Evolutionary conservation across 257 asterid genomes (phyloP).

Genomic region (Lantana camara): DNA sequence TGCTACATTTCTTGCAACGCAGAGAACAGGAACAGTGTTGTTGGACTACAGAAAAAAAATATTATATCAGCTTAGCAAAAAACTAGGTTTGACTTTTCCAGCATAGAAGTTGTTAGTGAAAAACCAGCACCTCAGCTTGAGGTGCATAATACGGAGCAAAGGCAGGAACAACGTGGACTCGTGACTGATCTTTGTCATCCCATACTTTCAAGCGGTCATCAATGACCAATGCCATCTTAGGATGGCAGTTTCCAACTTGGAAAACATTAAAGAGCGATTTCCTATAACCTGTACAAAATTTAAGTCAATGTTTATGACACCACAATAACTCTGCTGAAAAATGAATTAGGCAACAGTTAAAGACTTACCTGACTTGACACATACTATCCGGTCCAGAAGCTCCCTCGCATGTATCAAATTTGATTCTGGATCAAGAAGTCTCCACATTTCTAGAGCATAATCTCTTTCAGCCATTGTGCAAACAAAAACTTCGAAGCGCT

Average conservation of each 20-base stretch:
- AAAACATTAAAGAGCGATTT: conserved; percentile 90
- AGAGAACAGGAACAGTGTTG: conserved; percentile 83
- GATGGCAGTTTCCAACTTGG: conserved; percentile 87
- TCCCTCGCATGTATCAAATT: conserved; percentile 73
- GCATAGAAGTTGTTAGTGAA: conserved; percentile 12
- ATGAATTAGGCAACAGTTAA: conserved; percentile 10
- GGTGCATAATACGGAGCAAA: conserved; percentile 98
- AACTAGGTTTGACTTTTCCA: conserved; percentile 6
- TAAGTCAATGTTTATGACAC: conserved; percentile 7
- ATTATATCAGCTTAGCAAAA: conserved; percentile 26
- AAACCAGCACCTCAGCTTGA: conserved; percentile 81
- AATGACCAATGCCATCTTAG: conserved; percentile 96
- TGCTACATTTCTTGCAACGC: conserved; percentile 97
- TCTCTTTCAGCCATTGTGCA: conserved; percentile 99
- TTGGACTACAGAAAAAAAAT: conserved; percentile 56
- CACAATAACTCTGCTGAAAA: conserved; percentile 5
- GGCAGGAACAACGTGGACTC: conserved; percentile 98
- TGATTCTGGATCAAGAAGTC: conserved; percentile 97
- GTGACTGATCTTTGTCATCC: conserved; percentile 97
- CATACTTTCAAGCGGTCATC: conserved; percentile 97
- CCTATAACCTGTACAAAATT: conserved; percentile 55
- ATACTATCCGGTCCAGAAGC: conserved; percentile 82
- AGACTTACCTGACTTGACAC: conserved; percentile 88
- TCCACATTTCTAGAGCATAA: conserved; percentile 99
- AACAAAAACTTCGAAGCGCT: conserved; percentile 96